phyloP scores from a whole-genome alignment of 805 yeast genomes.

The Nakazawaea holstii region DNA sequence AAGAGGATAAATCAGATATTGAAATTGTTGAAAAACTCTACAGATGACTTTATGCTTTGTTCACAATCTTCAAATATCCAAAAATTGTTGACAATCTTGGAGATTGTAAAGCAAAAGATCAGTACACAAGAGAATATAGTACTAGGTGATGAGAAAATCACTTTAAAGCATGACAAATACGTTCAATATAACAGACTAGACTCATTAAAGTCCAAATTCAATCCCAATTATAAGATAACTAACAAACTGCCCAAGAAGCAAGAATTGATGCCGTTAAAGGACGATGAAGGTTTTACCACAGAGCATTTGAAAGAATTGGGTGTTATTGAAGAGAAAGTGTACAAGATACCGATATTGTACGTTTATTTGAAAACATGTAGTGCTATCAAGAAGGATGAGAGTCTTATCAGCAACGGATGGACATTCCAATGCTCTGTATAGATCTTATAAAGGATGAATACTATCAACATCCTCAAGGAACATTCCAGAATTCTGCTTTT shows the following conservation, averaged over 20 bases:
- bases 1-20: constrained; percentile 6
- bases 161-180: not conserved
- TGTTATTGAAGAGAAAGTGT: not conserved
- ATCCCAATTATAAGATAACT: constrained; percentile 1
- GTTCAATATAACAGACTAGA: constrained; percentile 8
- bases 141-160: not conserved
- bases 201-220: not conserved
- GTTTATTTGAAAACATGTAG: constrained; percentile 3
- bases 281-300: constrained; percentile 5
- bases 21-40: not conserved
- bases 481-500: not conserved
- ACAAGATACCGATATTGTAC: constrained; percentile 9
- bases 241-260: not conserved
- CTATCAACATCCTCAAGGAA: too few relatives aligned
- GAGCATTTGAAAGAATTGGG: constrained; percentile 7
- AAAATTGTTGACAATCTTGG: constrained; percentile 8
- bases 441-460: too few relatives aligned
- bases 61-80: constrained; percentile 8
- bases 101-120: constrained; percentile 8
- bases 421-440: constrained; percentile 1
- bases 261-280: constrained; percentile 1
- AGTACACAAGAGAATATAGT: not conserved
- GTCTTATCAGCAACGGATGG: constrained; percentile 1
- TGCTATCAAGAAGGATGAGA: not conserved
- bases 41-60: constrained; percentile 1